phyloP scores from a whole-genome alignment of 176 grass and related monocot genomes.

The Pontederia crassipes region DNA sequence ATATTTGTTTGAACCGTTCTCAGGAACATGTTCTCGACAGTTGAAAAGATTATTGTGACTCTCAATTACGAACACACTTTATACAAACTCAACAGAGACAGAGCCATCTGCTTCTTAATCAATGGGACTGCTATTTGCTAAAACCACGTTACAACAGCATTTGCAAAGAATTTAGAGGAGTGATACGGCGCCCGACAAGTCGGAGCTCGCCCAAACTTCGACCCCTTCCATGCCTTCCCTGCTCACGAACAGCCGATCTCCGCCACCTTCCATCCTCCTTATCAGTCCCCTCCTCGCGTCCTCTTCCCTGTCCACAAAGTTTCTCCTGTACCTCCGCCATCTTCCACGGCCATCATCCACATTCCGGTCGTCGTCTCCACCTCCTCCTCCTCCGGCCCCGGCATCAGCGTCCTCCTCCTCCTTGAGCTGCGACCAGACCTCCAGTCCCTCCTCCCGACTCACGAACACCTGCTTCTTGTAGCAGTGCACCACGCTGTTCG shows the following conservation, averaged over 20 bases:
- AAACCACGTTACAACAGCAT: too few relatives aligned
- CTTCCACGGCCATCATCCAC: too few relatives aligned
- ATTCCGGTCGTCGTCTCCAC: not conserved
- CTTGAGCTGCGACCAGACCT: constrained; percentile 71
- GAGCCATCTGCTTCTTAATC: too few relatives aligned
- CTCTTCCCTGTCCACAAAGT: constrained; percentile 56
- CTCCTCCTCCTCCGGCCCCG: constrained; percentile 10
- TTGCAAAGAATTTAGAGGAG: constrained; percentile 17
- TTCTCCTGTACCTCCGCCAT: constrained; percentile 30
- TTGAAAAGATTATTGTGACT: too few relatives aligned
- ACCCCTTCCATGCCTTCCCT: constrained; percentile 46
- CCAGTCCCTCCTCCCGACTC: constrained; percentile 54
- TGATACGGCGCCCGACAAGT: constrained; percentile 30
- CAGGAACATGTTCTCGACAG: too few relatives aligned
- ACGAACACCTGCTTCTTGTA: constrained; percentile 72
- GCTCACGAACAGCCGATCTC: constrained; percentile 71
- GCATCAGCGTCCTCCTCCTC: not conserved
- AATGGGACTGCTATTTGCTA: too few relatives aligned
- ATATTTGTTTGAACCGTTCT: too few relatives aligned
- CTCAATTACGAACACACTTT: too few relatives aligned
- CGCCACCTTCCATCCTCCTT: constrained; percentile 55
- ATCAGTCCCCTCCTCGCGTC: constrained; percentile 52
- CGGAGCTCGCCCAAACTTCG: constrained; percentile 76
- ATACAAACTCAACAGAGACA: too few relatives aligned
- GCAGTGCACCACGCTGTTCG: constrained; percentile 56